Base-by-base conservation (phyloP, 1,284 basidiomycete species). In the Sparassis latifolia region DNA sequence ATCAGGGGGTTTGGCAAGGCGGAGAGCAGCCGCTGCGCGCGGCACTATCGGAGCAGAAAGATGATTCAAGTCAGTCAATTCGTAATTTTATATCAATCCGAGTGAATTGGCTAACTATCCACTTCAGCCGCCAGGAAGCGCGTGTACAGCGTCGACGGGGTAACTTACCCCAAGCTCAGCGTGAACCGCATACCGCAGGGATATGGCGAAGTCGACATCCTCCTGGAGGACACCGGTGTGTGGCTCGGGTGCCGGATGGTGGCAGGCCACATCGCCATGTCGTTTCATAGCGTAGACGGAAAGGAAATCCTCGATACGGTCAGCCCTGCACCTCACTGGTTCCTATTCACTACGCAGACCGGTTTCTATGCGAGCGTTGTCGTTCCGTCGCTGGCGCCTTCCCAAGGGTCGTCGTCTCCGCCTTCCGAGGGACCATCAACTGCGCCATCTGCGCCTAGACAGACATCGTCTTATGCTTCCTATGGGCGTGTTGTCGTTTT, bases 131-230 rank as follows among this genome's bases (percentile, higher is more conserved):
- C 44, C 20, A 20, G 20, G 20, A 20, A 5, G 43, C 5, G 3
- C 9, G 33, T 4, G 27, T 30, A 35, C 33, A 5, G 7, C 33
- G 9, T 75, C 31, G 71, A 74, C 47, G 69, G 66, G 0, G 62
- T 66, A 5, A 54, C 54, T 3, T 78, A 74, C 53, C 67, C 64
- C 40, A 55, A 48, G 10, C 60, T 77, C 41, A 58, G 67, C 27
- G 59, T 58, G 2, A 43, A 55, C 10, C 43, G 60, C 28, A 59
- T 75, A 4, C 70, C 75, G 2, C 56, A 59, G 28, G 71, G 69
- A 3, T 70, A 66, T 44, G 63, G 60, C 35, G 66, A 69, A 42
- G 58, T 76, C 30, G 64, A 73, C 32, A 68, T 78, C 32, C 57
- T 49, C 12, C 47, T 78, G 7, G 55, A 66, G 32, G 74, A 75